Percentiles rank a stretch among this genome's conserved stretches.
phyloP scores from a whole-genome alignment of 2,329 filamentous ascomycete species.

The Trichoderma aggressivum region DNA sequence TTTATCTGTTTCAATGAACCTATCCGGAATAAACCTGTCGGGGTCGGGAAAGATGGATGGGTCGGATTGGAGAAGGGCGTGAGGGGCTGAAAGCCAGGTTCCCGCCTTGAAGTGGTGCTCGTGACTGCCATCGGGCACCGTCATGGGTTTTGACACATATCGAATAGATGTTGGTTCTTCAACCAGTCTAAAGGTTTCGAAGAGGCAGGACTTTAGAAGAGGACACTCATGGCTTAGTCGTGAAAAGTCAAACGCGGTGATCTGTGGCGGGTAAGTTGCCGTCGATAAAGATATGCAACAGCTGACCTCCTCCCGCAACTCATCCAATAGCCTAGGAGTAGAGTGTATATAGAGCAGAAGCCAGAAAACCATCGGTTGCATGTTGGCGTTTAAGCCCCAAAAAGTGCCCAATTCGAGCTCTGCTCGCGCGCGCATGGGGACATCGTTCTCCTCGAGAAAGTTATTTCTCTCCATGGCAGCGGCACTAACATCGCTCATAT shows the following conservation, averaged over 20 bases:
- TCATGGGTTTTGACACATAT: conserved; percentile 20
- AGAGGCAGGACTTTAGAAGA: conserved; percentile 25
- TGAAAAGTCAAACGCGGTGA: not conserved
- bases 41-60: conserved; percentile 22
- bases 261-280: not conserved
- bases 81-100: conserved; percentile 24
- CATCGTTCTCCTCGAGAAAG: conserved; percentile 18
- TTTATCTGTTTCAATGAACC: conserved; percentile 21
- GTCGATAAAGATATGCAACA: conserved; percentile 13
- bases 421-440: conserved; percentile 4
- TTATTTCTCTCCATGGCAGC: conserved; percentile 22
- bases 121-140: conserved; percentile 15
- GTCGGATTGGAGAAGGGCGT: conserved; percentile 19
- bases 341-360: conserved; percentile 23
- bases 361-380: conserved; percentile 25
- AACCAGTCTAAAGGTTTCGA: conserved; percentile 25
- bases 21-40: conserved; percentile 23
- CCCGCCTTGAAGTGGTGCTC: conserved; percentile 23
- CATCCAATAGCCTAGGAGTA: conserved; percentile 15
- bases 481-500: conserved; percentile 22
- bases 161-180: conserved; percentile 24
- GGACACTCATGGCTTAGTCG: conserved; percentile 18
- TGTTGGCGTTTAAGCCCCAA: conserved; percentile 25
- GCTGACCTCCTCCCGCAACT: conserved; percentile 21
- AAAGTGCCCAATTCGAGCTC: conserved; percentile 15